Evolutionary conservation across 768 basidiomycete species (phyloP).

Genomic region (Tricholoma furcatifolium): DNA sequence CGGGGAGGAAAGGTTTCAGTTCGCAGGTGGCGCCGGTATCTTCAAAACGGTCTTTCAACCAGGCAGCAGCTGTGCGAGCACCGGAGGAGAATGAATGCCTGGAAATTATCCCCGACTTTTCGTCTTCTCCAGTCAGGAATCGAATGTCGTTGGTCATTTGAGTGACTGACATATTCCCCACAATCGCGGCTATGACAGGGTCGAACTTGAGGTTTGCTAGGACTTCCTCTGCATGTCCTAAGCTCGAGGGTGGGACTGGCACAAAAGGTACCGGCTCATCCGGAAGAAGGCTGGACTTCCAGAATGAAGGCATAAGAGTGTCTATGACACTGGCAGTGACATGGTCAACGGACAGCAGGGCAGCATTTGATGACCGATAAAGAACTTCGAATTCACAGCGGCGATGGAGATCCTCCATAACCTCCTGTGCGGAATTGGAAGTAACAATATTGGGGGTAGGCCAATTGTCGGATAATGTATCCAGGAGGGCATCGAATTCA

Average conservation of each 20-base stretch:
- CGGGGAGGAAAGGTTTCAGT: slow-evolving; percentile 60
- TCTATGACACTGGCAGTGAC: slow-evolving; percentile 49
- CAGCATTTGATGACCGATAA: slow-evolving; percentile 40
- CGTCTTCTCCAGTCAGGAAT: slow-evolving; percentile 84
- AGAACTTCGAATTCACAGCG: slow-evolving; percentile 33
- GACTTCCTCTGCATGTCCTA: slow-evolving; percentile 55
- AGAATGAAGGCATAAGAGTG: slow-evolving; percentile 65
- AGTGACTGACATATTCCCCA: slow-evolving; percentile 64
- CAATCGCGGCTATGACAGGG: slow-evolving; percentile 63
- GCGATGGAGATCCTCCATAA: slow-evolving; percentile 12
- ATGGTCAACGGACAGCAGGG: slow-evolving; percentile 48
- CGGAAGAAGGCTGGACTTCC: slow-evolving; percentile 69
- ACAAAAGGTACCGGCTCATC: slow-evolving; percentile 41
- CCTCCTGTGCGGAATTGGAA: slow-evolving; percentile 13
- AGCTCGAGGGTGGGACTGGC: slow-evolving; percentile 56
- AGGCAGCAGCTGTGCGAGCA: slow-evolving; percentile 61
- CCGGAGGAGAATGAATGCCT: slow-evolving; percentile 82
- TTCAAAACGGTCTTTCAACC: slow-evolving; percentile 77
- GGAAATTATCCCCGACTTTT: slow-evolving; percentile 65
- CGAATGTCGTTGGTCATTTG: slow-evolving; percentile 71
- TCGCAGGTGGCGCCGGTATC: slow-evolving; percentile 72
- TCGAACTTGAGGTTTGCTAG: slow-evolving; percentile 64
- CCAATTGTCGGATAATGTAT: slow-evolving; percentile 18
- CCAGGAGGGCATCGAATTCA: slow-evolving; percentile 38
- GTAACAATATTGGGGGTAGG: not conserved